phyloP scores from a whole-genome alignment of 345 rosid species.

The Gossypium ekmanianum region DNA sequence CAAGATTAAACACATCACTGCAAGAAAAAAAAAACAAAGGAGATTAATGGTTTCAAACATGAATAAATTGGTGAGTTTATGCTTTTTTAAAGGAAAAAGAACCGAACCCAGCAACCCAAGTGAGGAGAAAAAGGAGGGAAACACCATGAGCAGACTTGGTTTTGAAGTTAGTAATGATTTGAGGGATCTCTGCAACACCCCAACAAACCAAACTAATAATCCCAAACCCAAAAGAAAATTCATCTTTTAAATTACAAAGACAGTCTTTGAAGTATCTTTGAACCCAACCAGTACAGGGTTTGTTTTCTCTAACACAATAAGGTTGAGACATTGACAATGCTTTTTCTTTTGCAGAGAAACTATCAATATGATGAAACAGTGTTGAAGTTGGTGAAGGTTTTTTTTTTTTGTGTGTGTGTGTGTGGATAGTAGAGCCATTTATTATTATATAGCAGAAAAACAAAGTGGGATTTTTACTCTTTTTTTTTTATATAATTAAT shows the following conservation, averaged over 20 bases:
- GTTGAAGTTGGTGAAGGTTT: neutral
- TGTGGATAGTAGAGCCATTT: conserved; percentile 2
- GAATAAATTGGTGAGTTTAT: neutral
- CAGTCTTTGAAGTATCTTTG: conserved; percentile 79
- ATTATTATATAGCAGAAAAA: neutral
- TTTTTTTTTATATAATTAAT: too few relatives aligned
- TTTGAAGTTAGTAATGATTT: conserved; percentile 84
- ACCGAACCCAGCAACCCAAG: conserved; percentile 93
- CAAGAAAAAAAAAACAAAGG: conserved; percentile 22
- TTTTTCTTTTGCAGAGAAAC: neutral
- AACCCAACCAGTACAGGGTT: conserved; percentile 68
- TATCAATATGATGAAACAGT: neutral
- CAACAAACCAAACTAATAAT: conserved; percentile 63
- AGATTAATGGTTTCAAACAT: neutral
- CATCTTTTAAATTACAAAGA: conserved; percentile 72
- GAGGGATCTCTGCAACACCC: conserved; percentile 95
- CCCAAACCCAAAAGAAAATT: conserved; percentile 67
- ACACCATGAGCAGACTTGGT: conserved; percentile 95
- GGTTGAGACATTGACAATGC: conserved; percentile 35
- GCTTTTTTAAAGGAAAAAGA: neutral
- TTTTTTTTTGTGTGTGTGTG: neutral
- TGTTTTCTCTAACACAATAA: conserved; percentile 57
- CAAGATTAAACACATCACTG: conserved; percentile 85
- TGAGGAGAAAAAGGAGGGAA: conserved; percentile 80
- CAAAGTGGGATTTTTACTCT: too few relatives aligned